Base-by-base conservation (phyloP, 129 eudicot species). In the Tagetes erecta region DNA sequence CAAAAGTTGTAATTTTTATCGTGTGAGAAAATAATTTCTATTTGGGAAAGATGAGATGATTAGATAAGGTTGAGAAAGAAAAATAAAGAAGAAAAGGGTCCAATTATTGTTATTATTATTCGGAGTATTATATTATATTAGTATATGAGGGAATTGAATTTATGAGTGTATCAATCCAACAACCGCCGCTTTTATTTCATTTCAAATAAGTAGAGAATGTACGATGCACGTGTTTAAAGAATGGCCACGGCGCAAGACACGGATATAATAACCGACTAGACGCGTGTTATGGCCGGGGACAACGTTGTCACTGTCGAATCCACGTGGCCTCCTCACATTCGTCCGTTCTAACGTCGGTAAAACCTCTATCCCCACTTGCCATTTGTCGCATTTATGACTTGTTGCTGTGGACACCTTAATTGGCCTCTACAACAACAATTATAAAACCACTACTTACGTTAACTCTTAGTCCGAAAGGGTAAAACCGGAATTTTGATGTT, bases 241-340 rank as follows among this genome's bases (percentile, higher is more conserved):
- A 27, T 65, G 78, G 68, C 62, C 73, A 72, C 44, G 63, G 49
- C 83, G 50, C 53, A 1, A 9, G 56, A 79, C 83, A 79, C 83
- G 78, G 37, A 72, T 41, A 44, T 10, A n/a, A 14, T 2, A 36
- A 31, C 46, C 2, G 44, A 20, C 9, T 72, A 52, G 83, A 79
- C 83, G 83, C 83, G 83, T 79, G 83, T 65, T 72, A 64, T 36
- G 44, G 78, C 78, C 31, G 78, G 83, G 82, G 78, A 79, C 83
- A 65, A 72, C 74, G 38, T 72, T 72, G 53, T 78, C 77, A 49
- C 0, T 38, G 5, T 78, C 72, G 7, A 0, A 12, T 4, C 73
- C 83, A 79, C 74, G 83, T 79, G 83, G 62, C 78, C 0, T 1
- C 2, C 35, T 27, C 4, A 27, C 37, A 79, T 79, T 79, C 74